Evolutionary conservation across 805 yeast species (phyloP), one percentile per base, ranked within the genome.

Genomic region (Cyberlindnera galapagoensis): DNA sequence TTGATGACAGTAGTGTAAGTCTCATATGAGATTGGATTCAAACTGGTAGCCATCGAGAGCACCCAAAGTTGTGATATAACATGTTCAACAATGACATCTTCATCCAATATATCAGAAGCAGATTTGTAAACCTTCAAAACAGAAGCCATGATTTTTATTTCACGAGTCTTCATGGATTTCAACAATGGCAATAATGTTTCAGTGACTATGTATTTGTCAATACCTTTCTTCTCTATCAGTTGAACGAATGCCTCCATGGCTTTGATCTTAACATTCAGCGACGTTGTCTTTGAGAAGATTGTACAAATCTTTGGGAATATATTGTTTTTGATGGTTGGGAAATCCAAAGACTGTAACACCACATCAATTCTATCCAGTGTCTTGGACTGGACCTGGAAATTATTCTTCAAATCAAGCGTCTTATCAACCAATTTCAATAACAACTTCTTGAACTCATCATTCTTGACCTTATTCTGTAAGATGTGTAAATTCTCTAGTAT

Each of bases 111-210:
- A 14, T 43, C 45, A 3, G 60, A 55, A 6, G 54, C 31, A 1
- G 56, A 38, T 11, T 47, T 44, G 45, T 72, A 69, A 6, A 75
- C 60, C 10, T 49, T 50, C 21, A 76, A 46, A 4, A 76, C 62
- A 17, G 70, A 62, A 45, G 63, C 51, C 26, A 83, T 67, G 24
- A 84, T 76, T 26, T 74, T 60, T 11, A 82, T 68, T 47, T 83
- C 88, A 39, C 92, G 63, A 18, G 92, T 79, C 53, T 85, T 85
- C 69, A 85, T 71, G 11, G 74, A 72, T 44, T 72, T 71, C 36
- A 90, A 62, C 15, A 90, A 59, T 0, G 96, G 96, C n/a, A 92
- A 57, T 23, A 92, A 63, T 34, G 80, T 84, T 30, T 90, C 97
- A 21, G 68, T 66, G 21, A 87, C 72, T 3, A 82, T 72, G 33